Conservation (phyloP, 306 rosid genomes). For the Lupinus albus region DNA sequence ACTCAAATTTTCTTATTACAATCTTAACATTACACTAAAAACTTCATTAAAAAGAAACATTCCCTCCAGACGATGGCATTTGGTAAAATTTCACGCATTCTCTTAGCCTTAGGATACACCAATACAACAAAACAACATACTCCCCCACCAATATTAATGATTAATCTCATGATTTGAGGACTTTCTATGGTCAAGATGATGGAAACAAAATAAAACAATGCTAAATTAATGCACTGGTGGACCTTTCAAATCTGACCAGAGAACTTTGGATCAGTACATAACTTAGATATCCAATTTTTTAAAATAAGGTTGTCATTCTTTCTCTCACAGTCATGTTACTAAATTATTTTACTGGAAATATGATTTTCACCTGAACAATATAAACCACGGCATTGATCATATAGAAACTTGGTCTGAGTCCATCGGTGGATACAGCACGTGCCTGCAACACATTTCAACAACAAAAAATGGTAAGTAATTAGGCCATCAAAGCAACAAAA, state of each 20-base stretch:
- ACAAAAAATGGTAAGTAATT: conserved; percentile 2
- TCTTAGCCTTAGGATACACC: neutral
- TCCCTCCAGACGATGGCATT: no score
- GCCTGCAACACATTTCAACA: conserved; percentile 64
- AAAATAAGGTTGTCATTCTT: no score
- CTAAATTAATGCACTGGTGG: neutral
- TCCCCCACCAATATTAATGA: neutral
- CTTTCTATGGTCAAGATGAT: neutral
- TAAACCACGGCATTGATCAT: conserved; percentile 81
- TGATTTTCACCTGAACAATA: conserved; percentile 76
- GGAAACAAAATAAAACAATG: neutral
- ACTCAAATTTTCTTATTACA: no score
- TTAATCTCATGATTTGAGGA: neutral
- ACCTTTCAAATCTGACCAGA: neutral
- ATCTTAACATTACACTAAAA: no score
- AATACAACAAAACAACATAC: neutral
- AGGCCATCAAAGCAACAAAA: neutral
- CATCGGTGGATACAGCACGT: conserved; percentile 91
- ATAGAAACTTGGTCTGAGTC: conserved; percentile 88
- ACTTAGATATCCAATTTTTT: no score
- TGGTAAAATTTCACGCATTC: neutral
- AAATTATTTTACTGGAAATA: no score
- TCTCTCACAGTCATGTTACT: no score
- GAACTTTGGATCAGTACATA: no score
- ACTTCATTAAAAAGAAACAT: no score